Percentiles rank a stretch among this genome's conserved stretches.
These are phyloP conservation scores for Penicillium polonicum DNA, from an alignment of 2,329 filamentous ascomycete species.

Conservation along the genomic window DNA sequence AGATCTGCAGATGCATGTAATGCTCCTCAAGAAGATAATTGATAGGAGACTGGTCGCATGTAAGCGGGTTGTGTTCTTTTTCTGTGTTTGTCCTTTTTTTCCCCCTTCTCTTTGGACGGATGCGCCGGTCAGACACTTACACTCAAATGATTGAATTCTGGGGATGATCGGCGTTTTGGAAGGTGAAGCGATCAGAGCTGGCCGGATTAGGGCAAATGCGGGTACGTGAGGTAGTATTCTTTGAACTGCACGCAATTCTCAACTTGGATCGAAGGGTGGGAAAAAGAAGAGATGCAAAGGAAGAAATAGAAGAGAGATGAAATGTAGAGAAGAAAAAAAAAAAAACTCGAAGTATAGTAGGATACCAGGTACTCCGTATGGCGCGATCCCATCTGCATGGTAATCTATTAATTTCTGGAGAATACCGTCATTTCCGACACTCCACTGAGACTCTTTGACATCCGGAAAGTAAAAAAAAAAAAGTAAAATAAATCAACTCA, in stretches of 20 bases:
- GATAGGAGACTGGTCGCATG: neutral
- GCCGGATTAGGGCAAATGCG: conserved; percentile 15
- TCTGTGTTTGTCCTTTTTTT: neutral
- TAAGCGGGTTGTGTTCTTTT: neutral
- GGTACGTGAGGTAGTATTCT: conserved; percentile 5
- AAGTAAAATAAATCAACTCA: neutral
- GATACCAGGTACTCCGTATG: neutral
- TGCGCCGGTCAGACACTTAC: neutral
- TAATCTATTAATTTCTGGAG: conserved; percentile 2
- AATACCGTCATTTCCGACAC: conserved; percentile 11
- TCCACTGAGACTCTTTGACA: neutral
- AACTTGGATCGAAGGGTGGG: conserved; percentile 6
- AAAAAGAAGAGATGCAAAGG: conserved; percentile 6
- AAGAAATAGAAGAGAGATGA: conserved; percentile 8
- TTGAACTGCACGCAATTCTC: conserved; percentile 9
- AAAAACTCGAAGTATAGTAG: neutral
- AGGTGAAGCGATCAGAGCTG: conserved; percentile 2
- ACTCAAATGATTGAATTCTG: neutral
- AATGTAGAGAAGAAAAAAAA: neutral
- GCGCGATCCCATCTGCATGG: neutral
- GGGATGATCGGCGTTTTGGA: neutral
- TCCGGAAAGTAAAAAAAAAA: neutral
- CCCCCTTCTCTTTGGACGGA: neutral
- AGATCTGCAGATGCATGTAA: conserved; percentile 39
- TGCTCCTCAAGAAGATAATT: conserved; percentile 10